Evolutionary conservation across 352 stramenopile species (phyloP), one percentile per base, ranked within the genome.

Genomic region (Pythium catenulatum): DNA sequence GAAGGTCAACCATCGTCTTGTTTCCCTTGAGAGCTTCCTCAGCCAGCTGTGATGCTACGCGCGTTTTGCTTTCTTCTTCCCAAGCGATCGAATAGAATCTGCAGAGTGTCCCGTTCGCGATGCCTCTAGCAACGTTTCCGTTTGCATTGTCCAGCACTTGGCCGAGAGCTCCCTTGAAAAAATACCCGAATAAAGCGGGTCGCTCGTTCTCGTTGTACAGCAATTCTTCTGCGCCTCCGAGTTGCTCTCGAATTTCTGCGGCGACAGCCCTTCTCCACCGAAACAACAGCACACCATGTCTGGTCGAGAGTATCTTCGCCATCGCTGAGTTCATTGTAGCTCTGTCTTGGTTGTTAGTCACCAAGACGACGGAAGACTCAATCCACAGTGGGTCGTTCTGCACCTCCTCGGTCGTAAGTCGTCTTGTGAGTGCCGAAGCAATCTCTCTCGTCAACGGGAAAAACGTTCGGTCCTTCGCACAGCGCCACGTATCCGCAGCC

Each of bases 111-210:
- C 77, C 77, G 27, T 84, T 84, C 7, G 52, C 77, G 5, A 84
- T 21, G 45, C 48, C 77, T 1, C 27, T 17, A 1, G 17, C 3
- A 6, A 84, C 63, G 39, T 84, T 84, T 9, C 77, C 45, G 46
- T 84, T 84, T 7, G 23, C 32, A 43, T 84, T 84, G 41, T 84
- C 77, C 4, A 84, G 68, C 5, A 85, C 23, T 30, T 85, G 78
- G 17, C 52, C 78, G 27, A 8, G n/a, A 19, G 78, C 66, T 25
- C 78, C 78, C 19, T 79, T 77, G 30, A 79, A 79, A 56, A 85
- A 85, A 27, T 85, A 85, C 3, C 66, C 78, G 23, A 85, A 85
- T 7, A 85, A 34, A 25, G 4, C 34, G 8, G 78, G 78, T 32
- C 54, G n/a, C 3, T 85, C 50, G 21, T 63, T 21, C 68, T 85